These are phyloP conservation scores for Mariannaea elegans DNA, from an alignment of 2,329 filamentous ascomycete species.

Conservation along the genomic window DNA sequence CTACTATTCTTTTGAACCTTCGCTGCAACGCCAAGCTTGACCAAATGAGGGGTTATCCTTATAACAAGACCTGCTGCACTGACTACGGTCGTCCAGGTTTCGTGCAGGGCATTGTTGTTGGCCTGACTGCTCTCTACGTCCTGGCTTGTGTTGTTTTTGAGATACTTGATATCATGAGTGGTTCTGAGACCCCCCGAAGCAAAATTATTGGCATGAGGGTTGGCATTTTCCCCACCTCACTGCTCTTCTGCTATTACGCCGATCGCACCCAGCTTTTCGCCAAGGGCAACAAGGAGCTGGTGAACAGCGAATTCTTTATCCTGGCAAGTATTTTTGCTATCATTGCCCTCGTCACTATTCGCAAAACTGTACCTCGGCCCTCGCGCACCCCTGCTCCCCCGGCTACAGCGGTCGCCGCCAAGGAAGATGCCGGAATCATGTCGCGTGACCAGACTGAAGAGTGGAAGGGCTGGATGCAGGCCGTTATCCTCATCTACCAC, in stretches of 20 bases:
- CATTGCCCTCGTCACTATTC: constrained; percentile 27
- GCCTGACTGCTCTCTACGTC: constrained; percentile 27
- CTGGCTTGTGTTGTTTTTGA: constrained; percentile 32
- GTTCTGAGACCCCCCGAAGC: constrained; percentile 18
- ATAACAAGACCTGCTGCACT: constrained; percentile 62
- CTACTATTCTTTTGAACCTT: constrained; percentile 58
- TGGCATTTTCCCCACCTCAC: constrained; percentile 37
- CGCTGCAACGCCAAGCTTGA: constrained; percentile 58
- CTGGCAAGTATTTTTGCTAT: constrained; percentile 24
- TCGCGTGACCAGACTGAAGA: constrained; percentile 67
- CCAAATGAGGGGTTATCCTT: constrained; percentile 49
- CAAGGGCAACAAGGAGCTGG: constrained; percentile 40
- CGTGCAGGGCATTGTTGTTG: constrained; percentile 36
- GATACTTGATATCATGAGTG: constrained; percentile 22
- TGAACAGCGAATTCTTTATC: constrained; percentile 27
- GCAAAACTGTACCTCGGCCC: constrained; percentile 25
- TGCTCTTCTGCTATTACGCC: constrained; percentile 41
- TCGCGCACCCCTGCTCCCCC: constrained; percentile 24
- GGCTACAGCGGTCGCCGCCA: not conserved
- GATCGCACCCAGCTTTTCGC: constrained; percentile 42
- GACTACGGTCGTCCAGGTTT: constrained; percentile 48
- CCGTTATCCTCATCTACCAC: constrained; percentile 61
- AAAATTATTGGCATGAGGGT: constrained; percentile 34
- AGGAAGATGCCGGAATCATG: constrained; percentile 34
- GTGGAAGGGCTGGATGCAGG: constrained; percentile 74